phyloP scores from a whole-genome alignment of 495 filamentous ascomycete species.

The Neurospora sp. region DNA sequence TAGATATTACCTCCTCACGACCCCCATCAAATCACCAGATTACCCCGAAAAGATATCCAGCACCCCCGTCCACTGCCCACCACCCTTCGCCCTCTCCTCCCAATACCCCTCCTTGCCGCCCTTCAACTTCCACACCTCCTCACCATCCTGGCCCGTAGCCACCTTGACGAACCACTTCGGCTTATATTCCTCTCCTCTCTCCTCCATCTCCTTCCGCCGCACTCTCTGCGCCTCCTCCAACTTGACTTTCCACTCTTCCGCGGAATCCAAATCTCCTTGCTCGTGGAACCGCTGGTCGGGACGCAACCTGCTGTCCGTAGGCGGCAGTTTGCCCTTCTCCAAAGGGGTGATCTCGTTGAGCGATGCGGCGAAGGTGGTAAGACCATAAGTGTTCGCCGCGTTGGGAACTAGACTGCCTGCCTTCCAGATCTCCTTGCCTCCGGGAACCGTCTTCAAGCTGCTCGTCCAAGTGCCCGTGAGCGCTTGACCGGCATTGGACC shows the following conservation, averaged over 20 bases:
- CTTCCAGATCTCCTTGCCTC: slow-evolving; percentile 64
- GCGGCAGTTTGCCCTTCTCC: slow-evolving; percentile 60
- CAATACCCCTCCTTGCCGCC: slow-evolving; percentile 79
- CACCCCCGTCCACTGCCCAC: slow-evolving; percentile 52
- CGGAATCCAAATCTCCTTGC: slow-evolving; percentile 68
- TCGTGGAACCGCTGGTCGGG: slow-evolving; percentile 92
- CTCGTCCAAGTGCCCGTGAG: slow-evolving; percentile 79
- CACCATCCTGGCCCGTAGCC: slow-evolving; percentile 40
- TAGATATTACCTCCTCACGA: background rate
- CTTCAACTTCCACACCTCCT: slow-evolving; percentile 75
- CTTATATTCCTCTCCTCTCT: slow-evolving; percentile 53
- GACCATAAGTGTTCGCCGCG: slow-evolving; percentile 68
- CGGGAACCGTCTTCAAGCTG: slow-evolving; percentile 51
- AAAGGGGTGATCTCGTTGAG: slow-evolving; percentile 82
- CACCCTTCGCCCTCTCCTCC: slow-evolving; percentile 65
- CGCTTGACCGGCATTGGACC: slow-evolving; percentile 48
- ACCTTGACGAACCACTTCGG: slow-evolving; percentile 78
- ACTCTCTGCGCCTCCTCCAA: slow-evolving; percentile 80
- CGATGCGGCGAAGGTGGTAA: slow-evolving; percentile 74
- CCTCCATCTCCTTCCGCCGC: slow-evolving; percentile 66
- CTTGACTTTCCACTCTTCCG: slow-evolving; percentile 70
- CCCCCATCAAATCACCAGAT: background rate
- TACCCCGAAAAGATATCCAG: slow-evolving; percentile 52
- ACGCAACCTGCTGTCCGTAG: slow-evolving; percentile 71
- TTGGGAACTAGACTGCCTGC: slow-evolving; percentile 66